These are phyloP conservation scores for Pseudophaeomoniella oleicola DNA, from an alignment of 2,329 filamentous ascomycete genomes.

Conservation along the genomic window DNA sequence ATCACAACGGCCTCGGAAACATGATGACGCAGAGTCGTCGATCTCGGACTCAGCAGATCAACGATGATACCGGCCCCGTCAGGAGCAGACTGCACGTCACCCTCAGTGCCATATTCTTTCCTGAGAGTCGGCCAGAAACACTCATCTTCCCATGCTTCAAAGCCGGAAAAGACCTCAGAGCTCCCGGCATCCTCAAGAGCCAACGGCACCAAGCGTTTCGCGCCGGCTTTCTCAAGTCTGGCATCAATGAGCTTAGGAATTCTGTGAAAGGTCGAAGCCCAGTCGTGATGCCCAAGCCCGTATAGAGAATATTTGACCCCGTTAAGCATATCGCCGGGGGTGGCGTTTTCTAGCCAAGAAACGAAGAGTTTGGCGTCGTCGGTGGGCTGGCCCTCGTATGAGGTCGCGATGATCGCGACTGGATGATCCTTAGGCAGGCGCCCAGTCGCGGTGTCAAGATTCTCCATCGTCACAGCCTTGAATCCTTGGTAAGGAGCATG, in stretches of 20 bases:
- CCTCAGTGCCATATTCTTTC: slow-evolving; percentile 12
- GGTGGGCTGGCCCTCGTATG: slow-evolving; percentile 27
- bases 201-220: slow-evolving; percentile 30
- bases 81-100: background rate
- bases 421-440: slow-evolving; percentile 25
- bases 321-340: slow-evolving; percentile 19
- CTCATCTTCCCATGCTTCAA: slow-evolving; percentile 53
- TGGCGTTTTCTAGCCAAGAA: slow-evolving; percentile 19
- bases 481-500: slow-evolving; percentile 40
- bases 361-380: slow-evolving; percentile 28
- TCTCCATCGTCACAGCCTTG: too few species aligned
- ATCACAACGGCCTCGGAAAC: slow-evolving; percentile 49
- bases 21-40: slow-evolving; percentile 43
- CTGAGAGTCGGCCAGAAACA: slow-evolving; percentile 36
- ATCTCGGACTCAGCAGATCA: slow-evolving; percentile 35
- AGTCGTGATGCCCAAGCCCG: slow-evolving; percentile 27
- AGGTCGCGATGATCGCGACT: slow-evolving; percentile 23
- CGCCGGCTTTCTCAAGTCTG: slow-evolving; percentile 17
- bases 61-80: slow-evolving; percentile 16
- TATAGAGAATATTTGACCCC: slow-evolving; percentile 25
- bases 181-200: slow-evolving; percentile 46
- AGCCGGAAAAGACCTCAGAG: slow-evolving; percentile 52
- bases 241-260: slow-evolving; percentile 22
- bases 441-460: slow-evolving; percentile 46
- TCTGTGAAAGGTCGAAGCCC: slow-evolving; percentile 25